Conservation (phyloP, 2,329 filamentous ascomycete genomes). For the Monosporascus sp. region DNA sequence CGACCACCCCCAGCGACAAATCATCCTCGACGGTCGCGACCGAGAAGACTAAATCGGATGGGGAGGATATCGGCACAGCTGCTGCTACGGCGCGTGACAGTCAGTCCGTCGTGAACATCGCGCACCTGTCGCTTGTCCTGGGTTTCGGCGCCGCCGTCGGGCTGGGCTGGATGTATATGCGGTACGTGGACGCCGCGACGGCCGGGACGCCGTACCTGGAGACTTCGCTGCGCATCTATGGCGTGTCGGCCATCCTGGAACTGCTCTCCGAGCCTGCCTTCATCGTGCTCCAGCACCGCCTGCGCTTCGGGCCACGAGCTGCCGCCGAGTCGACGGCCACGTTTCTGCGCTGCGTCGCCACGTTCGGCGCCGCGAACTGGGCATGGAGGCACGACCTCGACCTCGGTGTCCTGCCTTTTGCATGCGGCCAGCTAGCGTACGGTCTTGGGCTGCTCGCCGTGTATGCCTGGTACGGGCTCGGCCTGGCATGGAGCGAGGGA, state of each 20-base stretch:
- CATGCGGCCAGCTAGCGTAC: conserved; percentile 78
- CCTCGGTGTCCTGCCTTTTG: conserved; percentile 80
- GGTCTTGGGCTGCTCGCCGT: conserved; percentile 62
- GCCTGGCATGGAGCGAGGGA: conserved; percentile 47
- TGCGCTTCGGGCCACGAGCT: conserved; percentile 76
- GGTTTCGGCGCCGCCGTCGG: conserved; percentile 59
- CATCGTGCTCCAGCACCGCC: conserved; percentile 75
- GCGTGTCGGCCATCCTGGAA: conserved; percentile 60
- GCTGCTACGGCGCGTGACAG: conserved; percentile 31
- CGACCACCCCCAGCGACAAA: too few relatives aligned
- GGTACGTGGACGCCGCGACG: conserved; percentile 40
- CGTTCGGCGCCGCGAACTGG: conserved; percentile 66
- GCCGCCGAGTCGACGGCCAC: conserved; percentile 79
- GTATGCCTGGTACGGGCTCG: conserved; percentile 60
- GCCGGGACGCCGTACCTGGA: conserved; percentile 59
- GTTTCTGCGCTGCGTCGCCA: conserved; percentile 67
- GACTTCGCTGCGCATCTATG: conserved; percentile 49
- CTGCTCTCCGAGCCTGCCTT: conserved; percentile 84
- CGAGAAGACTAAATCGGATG: conserved; percentile 9
- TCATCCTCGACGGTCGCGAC: conserved; percentile 6
- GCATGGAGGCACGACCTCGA: conserved; percentile 47
- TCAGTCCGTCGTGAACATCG: conserved; percentile 83
- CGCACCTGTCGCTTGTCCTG: conserved; percentile 69
- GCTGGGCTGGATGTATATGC: conserved; percentile 65
- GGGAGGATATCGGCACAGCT: not conserved